Base-by-base conservation (phyloP, 306 rosid species). In the Crataegus laevigata region DNA sequence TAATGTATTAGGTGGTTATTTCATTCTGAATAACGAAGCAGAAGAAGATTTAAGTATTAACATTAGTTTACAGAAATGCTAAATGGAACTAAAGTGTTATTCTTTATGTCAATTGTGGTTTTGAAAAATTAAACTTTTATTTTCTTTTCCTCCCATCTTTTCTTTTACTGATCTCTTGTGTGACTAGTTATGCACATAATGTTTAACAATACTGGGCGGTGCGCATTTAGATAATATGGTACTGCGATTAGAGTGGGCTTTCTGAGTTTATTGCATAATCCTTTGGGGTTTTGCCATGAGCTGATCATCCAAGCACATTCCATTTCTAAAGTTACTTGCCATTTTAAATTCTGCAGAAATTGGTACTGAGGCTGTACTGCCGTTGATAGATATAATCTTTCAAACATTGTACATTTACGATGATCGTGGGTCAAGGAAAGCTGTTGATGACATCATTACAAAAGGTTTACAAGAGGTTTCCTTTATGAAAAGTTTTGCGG, bases 401-500 rank as follows among this genome's bases (percentile, higher is more conserved):
- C 76, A 84, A 75, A 94, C 99, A 40, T 69, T 90, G 86, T 47
- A 72, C 55, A 76, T 87, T 82, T 94, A 92, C 51, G 96, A 94
- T 76, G 98, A 94, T 67, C 88, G 83, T 29, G 85, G 88, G 78
- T 94, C 99, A 60, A 89, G 91, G 85, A 89, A 85, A 58, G 91
- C 96, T 30, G 99, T 94, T 24, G 97, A 92, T 79, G 90, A 79
- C 71, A 85, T 90, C 72, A 90, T 94, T 79, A 78, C 80, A 4
- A 90, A 76, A 73, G 87, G 90, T 68, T 68, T 94, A 30, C 75
- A 88, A 47, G 96, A 77, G 71, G 67, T 82, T 8, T 71, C 86
- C 69, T 92, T 94, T 87, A 89, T 94, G 99, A 94, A 92, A 82
- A 87, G 84, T 76, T 94, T 94, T 68, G 99, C 99, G 7, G 96